Evolutionary conservation across 1,284 basidiomycete species (phyloP), one percentile per base, ranked within the genome.

Genomic region (Athelia sp.): DNA sequence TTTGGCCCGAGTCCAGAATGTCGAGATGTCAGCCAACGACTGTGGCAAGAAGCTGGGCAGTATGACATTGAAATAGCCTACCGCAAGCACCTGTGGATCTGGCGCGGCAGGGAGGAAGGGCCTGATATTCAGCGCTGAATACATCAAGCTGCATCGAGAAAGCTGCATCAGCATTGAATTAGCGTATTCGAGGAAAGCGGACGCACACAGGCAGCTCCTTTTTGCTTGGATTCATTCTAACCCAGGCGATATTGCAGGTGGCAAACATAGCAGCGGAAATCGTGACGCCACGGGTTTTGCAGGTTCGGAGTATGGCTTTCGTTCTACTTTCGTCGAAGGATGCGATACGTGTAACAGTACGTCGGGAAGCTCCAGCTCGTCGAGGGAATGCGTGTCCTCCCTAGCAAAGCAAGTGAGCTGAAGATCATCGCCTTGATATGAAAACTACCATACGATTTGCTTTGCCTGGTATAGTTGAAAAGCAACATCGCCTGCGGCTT

Each of bases 61-160:
- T 43, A 89, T 69, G 56, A 91, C 74, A 64, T 90, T 90, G 72
- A 89, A 89, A 65, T 89, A 90, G 3, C 84, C 83, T 51, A 90
- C 81, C 3, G 85, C 81, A 40, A 90, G 74, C 69, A 81, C 86
- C 69, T 86, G 87, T 14, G 84, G 86, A 51, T 78, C 72, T 57
- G 75, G 69, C 56, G 70, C 69, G 8, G 67, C 65, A 42, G 66
- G 56, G 50, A 87, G 68, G 60, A 79, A 77, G 1, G 84, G 80
- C 6, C 88, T 77, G 38, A 89, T 66, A 64, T 90, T 90, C 43
- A 90, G 70, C 13, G 88, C 87, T 9, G 86, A 84, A 62, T 90
- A 91, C 78, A 90, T 84, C 79, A 90, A 78, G 50, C 81, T 84
- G 50, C 15, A 35, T 24, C 46, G 47, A 21, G 31, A 43, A 15